These are phyloP conservation scores for Colletotrichum orchidophilum DNA, from an alignment of 2,329 filamentous ascomycete genomes.

Conservation along the genomic window DNA sequence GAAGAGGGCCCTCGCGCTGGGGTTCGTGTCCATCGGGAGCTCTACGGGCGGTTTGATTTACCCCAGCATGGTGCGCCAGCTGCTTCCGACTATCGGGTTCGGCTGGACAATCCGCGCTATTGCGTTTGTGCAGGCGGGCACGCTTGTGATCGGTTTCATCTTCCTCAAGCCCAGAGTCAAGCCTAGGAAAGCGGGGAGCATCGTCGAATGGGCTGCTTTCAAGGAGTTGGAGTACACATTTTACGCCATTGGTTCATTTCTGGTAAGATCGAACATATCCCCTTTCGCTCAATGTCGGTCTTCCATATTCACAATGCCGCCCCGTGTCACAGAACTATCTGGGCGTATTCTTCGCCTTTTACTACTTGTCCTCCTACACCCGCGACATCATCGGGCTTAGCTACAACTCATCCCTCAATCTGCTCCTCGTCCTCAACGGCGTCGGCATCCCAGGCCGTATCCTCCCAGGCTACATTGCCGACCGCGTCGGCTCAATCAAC, in stretches of 20 bases:
- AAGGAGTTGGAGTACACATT: conserved; percentile 55
- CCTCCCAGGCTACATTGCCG: conserved; percentile 66
- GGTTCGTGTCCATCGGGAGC: conserved; percentile 67
- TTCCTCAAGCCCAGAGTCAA: conserved; percentile 53
- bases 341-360: conserved; percentile 66
- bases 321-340: conserved; percentile 51
- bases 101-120: conserved; percentile 66
- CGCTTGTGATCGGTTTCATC: conserved; percentile 48
- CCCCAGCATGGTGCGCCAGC: conserved; percentile 64
- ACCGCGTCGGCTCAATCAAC: conserved; percentile 68
- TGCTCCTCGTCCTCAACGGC: conserved; percentile 73
- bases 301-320: conserved; percentile 31
- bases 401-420: conserved; percentile 63
- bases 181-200: conserved; percentile 49
- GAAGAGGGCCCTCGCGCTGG: conserved; percentile 67
- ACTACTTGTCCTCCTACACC: conserved; percentile 64
- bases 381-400: conserved; percentile 52
- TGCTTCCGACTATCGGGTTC: conserved; percentile 67
- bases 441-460: conserved; percentile 67
- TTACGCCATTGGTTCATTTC: conserved; percentile 47
- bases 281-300: background rate
- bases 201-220: conserved; percentile 58
- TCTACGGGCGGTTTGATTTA: conserved; percentile 66
- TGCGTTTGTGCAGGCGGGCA: conserved; percentile 65
- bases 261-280: conserved; percentile 21